phyloP scores from a whole-genome alignment of 441 rosid species.

The Mallotus repandus region DNA sequence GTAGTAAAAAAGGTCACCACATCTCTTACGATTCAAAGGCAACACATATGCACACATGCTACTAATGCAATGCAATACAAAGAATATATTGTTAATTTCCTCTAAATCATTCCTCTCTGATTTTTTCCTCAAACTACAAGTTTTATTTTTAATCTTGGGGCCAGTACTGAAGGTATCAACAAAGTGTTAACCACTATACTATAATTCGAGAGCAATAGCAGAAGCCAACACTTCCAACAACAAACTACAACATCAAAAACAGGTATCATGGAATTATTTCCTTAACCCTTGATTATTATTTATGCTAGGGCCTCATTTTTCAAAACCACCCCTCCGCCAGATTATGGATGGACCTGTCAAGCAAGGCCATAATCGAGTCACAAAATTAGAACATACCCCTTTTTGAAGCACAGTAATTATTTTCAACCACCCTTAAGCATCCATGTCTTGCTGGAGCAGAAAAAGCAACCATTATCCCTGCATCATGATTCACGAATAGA shows the following conservation, averaged over 20 bases:
- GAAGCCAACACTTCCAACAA: no score
- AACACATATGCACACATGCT: neutral
- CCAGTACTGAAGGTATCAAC: no score
- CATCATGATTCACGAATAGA: slow-evolving; percentile 16
- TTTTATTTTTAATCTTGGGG: no score
- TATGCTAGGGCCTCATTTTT: no score
- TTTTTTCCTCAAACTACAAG: no score
- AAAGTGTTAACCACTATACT: no score
- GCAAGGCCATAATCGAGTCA: neutral
- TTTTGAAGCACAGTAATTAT: slow-evolving; percentile 84
- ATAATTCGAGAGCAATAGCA: no score
- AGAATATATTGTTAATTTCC: neutral
- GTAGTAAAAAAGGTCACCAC: neutral
- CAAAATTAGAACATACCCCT: slow-evolving; percentile 48
- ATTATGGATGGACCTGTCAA: neutral
- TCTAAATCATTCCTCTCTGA: neutral
- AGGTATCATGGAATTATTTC: no score
- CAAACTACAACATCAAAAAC: no score
- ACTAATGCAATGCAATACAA: neutral
- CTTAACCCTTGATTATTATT: no score
- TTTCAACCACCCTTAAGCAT: slow-evolving; percentile 81
- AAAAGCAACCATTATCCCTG: slow-evolving; percentile 73
- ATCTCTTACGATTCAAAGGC: neutral
- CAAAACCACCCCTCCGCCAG: neutral
- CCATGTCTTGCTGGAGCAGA: slow-evolving; percentile 76